Conservation (phyloP, 2,329 filamentous ascomycete species). For the Aurifilum marmelostoma region DNA sequence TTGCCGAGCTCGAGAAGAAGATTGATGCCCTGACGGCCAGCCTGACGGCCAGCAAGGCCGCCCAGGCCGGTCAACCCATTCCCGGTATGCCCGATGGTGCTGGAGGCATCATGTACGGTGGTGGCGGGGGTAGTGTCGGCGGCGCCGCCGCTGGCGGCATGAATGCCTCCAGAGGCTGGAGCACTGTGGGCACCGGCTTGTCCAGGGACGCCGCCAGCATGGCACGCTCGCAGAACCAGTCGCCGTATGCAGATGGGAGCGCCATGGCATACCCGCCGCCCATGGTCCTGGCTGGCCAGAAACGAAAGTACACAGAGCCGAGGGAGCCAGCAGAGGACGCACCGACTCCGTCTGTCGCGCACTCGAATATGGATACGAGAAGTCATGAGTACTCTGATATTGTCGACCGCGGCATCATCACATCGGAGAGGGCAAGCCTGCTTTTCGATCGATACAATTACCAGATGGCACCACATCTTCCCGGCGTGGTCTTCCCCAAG, state of each 20-base stretch:
- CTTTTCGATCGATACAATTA: conserved; percentile 63
- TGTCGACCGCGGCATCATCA: conserved; percentile 63
- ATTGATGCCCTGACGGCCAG: conserved; percentile 86
- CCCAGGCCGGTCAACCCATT: conserved; percentile 20
- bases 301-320: conserved; percentile 44
- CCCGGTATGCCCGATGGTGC: conserved; percentile 21
- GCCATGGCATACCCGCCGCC: conserved; percentile 31
- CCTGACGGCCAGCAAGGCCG: conserved; percentile 59
- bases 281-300: conserved; percentile 42
- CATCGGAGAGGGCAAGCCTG: conserved; percentile 55
- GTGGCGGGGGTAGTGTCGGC: background rate
- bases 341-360: conserved; percentile 18
- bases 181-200: conserved; percentile 15
- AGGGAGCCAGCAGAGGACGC: conserved; percentile 28
- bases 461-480: conserved; percentile 64
- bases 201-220: conserved; percentile 15
- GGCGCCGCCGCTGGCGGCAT: background rate
- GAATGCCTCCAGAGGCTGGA: conserved; percentile 23
- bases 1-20: conserved; percentile 90
- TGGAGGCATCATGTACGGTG: conserved; percentile 23
- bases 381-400: conserved; percentile 47
- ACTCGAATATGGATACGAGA: conserved; percentile 32
- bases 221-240: conserved; percentile 26
- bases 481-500: conserved; percentile 62
- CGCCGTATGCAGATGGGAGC: conserved; percentile 18